Base-by-base conservation (phyloP, 2,329 filamentous ascomycete genomes). In the Pestalotiopsis sp. region DNA sequence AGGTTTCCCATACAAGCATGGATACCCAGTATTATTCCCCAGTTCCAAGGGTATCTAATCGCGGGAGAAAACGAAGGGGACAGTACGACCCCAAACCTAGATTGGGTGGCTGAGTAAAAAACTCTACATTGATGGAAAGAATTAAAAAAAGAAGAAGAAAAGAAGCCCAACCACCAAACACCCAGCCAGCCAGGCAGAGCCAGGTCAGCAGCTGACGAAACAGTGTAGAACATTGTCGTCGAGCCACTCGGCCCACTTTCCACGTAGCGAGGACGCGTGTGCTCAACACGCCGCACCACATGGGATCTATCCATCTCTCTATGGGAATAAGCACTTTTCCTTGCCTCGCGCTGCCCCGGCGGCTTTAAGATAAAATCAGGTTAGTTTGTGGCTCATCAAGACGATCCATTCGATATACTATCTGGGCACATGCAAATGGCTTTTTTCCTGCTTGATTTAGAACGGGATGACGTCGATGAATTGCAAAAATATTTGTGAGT, bases 191-290 rank as follows among this genome's bases (percentile, higher is more conserved):
- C 27, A 27, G 27, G 27, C 27, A 27, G 27, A n/a, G 14, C 45
- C 45, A 20, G n/a, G 17, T 36, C 59, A 62, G 59, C 59, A 39
- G 59, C 27, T 62, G 59, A 62, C 59, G 59, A 62, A 62, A 20
- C 59, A 62, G 13, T 39, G 59, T 20, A 62, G 59, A 62, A 36
- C 36, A 36, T 36, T 36, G 59, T 58, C 23, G 63, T 58, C 45
- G 36, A 55, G 68, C 66, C 61, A 65, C 66, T 62, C 67, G 67
- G 67, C 64, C 67, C 67, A 69, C 67, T 69, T 62, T 55, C 63
- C 64, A 63, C 64, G 67, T 64, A 69, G 27, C 41, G 36, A 39
- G 45, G 67, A 69, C 67, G 67, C 67, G 67, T 63, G 39, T 65
- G 49, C 49, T 23, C n/a, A 27, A 39, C 31, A 38, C 36, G 59